A percentile compares a stretch with the other conserved stretches of the same genome.
phyloP scores from a whole-genome alignment of 352 stramenopile species.

The Phytophthora citricola region DNA sequence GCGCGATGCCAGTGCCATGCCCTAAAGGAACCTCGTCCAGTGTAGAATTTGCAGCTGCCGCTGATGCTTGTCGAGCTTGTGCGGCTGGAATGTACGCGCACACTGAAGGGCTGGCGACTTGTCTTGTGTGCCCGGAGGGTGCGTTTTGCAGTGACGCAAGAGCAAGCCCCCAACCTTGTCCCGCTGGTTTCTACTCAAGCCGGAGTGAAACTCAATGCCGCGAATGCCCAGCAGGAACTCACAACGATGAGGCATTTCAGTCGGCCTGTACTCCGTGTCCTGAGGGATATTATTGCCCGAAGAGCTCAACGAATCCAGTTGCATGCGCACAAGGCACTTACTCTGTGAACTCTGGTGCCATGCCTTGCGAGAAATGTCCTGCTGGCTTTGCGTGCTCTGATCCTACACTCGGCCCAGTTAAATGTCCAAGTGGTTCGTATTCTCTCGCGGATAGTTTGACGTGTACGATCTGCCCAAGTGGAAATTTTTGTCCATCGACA shows the following conservation, averaged over 20 bases:
- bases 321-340: conserved; percentile 47
- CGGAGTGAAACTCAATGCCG: too few species aligned
- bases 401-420: conserved; percentile 24
- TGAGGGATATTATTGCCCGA: conserved; percentile 52
- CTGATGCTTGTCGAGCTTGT: too few species aligned
- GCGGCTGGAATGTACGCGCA: too few species aligned
- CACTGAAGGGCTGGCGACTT: too few species aligned
- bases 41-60: too few species aligned
- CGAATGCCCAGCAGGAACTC: too few species aligned
- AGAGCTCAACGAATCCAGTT: conserved; percentile 31
- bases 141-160: too few species aligned
- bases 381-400: conserved; percentile 37
- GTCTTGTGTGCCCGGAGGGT: too few species aligned
- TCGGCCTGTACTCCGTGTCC: conserved; percentile 52
- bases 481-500: conserved; percentile 25
- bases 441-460: conserved; percentile 22
- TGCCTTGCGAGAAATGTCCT: conserved; percentile 45
- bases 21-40: too few species aligned
- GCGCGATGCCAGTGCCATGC: too few species aligned
- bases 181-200: too few species aligned
- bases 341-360: conserved; percentile 37
- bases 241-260: conserved; percentile 20
- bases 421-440: conserved; percentile 31
- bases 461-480: conserved; percentile 31
- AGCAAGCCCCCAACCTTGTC: too few species aligned